Conservation (phyloP, 2,329 filamentous ascomycete genomes). For the Coniochaeta sp. region DNA sequence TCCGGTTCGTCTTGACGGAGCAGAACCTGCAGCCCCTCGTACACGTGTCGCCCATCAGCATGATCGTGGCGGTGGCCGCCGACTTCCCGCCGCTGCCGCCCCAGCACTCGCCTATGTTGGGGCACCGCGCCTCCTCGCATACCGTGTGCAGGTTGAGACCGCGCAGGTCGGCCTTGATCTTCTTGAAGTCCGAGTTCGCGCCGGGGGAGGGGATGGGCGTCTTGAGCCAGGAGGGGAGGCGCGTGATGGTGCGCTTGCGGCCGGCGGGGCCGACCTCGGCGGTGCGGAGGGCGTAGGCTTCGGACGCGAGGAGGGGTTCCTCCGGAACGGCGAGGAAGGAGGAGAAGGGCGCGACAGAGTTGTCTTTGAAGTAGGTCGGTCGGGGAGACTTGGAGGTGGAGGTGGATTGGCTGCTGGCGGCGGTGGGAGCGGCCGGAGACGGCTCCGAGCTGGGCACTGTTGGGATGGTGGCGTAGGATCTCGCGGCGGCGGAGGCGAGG, state of each 20-base stretch:
- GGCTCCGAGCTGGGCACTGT: conserved; percentile 3
- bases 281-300: conserved; percentile 55
- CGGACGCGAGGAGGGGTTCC: conserved; percentile 37
- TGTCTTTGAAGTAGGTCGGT: conserved; percentile 55
- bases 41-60: conserved; percentile 99
- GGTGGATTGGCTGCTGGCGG: no score
- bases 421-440: conserved; percentile 9
- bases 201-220: conserved; percentile 72
- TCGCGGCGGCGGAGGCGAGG: conserved; percentile 23
- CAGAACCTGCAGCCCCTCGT: conserved; percentile 96
- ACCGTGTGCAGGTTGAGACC: conserved; percentile 90
- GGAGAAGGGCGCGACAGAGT: conserved; percentile 46
- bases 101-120: conserved; percentile 98
- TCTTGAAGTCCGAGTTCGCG: conserved; percentile 76
- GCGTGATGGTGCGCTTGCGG: conserved; percentile 57
- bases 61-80: conserved; percentile 95
- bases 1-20: conserved; percentile 82
- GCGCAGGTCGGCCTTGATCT: conserved; percentile 87
- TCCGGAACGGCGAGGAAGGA: conserved; percentile 45
- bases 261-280: conserved; percentile 58
- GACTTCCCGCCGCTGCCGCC: conserved; percentile 81
- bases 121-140: conserved; percentile 94
- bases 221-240: conserved; percentile 91
- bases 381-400: conserved; percentile 17
- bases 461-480: conserved; percentile 41